Conservation (phyloP, 768 basidiomycete species). For the Lyophyllum decastes region DNA sequence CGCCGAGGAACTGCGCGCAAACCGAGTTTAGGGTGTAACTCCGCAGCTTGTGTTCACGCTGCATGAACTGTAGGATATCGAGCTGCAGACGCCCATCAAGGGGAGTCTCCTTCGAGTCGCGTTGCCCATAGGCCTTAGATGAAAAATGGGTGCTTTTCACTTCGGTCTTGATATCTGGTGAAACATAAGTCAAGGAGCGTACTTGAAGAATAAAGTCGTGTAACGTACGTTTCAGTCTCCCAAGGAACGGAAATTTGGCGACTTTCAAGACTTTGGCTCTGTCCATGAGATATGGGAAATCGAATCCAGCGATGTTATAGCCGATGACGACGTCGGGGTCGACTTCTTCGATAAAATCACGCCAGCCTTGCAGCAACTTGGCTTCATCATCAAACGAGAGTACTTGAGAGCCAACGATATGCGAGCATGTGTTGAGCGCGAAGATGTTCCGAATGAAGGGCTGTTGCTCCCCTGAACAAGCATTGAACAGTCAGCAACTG, state of each 20-base stretch:
- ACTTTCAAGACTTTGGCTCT: slow-evolving; percentile 83
- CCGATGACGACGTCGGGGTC: slow-evolving; percentile 97
- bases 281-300: slow-evolving; percentile 95
- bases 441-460: slow-evolving; percentile 98
- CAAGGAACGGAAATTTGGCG: slow-evolving; percentile 69
- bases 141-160: slow-evolving; percentile 96
- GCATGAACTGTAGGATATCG: slow-evolving; percentile 97
- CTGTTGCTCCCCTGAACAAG: slow-evolving; percentile 71
- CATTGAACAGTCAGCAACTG: slow-evolving; percentile 5
- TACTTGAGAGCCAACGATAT: slow-evolving; percentile 98
- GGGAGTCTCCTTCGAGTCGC: slow-evolving; percentile 91
- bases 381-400: slow-evolving; percentile 77
- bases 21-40: slow-evolving; percentile 98
- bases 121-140: slow-evolving; percentile 95
- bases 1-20: slow-evolving; percentile 95
- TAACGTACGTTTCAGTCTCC: slow-evolving; percentile 68
- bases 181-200: not conserved
- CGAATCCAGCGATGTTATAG: slow-evolving; percentile 93
- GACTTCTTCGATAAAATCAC: slow-evolving; percentile 83
- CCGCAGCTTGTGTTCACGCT: slow-evolving; percentile 95
- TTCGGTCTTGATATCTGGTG: slow-evolving; percentile 70
- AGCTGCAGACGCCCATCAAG: slow-evolving; percentile 94
- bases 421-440: slow-evolving; percentile 89
- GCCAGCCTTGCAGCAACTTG: slow-evolving; percentile 80
- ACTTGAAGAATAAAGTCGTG: not conserved